Evolutionary conservation across 192 early-diverging fungal species (phyloP).

Genomic region (Geosiphon pyriformis): DNA sequence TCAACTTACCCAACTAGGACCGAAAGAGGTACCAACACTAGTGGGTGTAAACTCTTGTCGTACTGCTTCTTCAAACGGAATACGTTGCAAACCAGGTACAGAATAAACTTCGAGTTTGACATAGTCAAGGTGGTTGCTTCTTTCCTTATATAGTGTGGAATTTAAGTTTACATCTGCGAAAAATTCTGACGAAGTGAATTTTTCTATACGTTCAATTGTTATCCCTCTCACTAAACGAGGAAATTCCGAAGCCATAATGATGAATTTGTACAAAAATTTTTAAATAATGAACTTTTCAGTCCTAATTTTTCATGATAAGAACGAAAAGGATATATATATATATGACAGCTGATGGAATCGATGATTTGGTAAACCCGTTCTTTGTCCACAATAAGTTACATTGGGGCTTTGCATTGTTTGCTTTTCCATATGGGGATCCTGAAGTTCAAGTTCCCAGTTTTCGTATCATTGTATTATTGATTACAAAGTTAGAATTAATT

Average conservation of each 20-base stretch:
- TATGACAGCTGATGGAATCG: too few species aligned
- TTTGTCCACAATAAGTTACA: too few species aligned
- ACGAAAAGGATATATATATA: too few species aligned
- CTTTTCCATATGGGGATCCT: too few species aligned
- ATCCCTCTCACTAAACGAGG: conserved; percentile 57
- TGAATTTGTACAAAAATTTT: too few species aligned
- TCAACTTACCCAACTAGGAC: conserved; percentile 71
- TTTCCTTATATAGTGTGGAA: conserved; percentile 42
- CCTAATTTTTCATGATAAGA: too few species aligned
- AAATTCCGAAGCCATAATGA: conserved; percentile 18
- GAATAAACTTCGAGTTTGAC: conserved; percentile 56
- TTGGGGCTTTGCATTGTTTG: too few species aligned
- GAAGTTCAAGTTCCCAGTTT: too few species aligned
- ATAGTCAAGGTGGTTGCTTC: conserved; percentile 43
- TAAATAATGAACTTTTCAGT: too few species aligned
- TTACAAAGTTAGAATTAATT: too few species aligned
- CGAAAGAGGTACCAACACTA: conserved; percentile 68
- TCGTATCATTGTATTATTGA: too few species aligned
- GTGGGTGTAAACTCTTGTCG: conserved; percentile 63
- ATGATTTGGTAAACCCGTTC: too few species aligned
- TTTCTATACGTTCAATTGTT: conserved; percentile 65
- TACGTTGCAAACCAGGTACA: conserved; percentile 62
- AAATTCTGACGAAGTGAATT: conserved; percentile 53
- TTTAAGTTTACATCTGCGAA: conserved; percentile 52
- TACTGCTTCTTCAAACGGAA: conserved; percentile 71